Evolutionary conservation across 306 rosid genomes (phyloP).

Genomic region (Albizia julibrissin): DNA sequence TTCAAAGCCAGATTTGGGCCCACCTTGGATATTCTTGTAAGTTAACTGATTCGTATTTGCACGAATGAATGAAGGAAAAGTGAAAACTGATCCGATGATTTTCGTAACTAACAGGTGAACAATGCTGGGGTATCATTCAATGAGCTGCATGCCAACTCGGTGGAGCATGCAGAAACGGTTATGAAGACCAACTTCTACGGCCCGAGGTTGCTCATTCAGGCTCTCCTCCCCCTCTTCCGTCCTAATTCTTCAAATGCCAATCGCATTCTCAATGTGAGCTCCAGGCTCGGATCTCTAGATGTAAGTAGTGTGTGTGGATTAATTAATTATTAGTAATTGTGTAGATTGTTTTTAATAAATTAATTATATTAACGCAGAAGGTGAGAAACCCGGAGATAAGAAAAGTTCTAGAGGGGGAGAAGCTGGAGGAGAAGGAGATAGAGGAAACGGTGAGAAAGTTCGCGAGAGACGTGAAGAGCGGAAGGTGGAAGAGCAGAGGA

Average conservation of each 20-base stretch:
- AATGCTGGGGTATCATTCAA: conserved; percentile 85
- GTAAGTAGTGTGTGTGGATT: conserved; percentile 34
- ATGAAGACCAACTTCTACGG: conserved; percentile 76
- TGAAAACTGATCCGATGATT: neutral
- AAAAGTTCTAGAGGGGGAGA: conserved; percentile 36
- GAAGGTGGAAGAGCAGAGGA: conserved; percentile 67
- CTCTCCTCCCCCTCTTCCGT: conserved; percentile 70
- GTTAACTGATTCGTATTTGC: neutral
- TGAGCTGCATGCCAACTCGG: conserved; percentile 61
- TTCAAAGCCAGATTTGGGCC: conserved; percentile 53
- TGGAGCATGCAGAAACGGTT: conserved; percentile 67
- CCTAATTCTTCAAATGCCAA: conserved; percentile 42
- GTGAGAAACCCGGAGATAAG: conserved; percentile 50
- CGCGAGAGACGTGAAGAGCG: conserved; percentile 53
- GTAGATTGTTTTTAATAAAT: neutral
- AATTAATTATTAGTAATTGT: neutral
- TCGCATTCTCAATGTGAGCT: conserved; percentile 78
- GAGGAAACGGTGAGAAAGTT: conserved; percentile 51
- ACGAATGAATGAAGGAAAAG: neutral
- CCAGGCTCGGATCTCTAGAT: conserved; percentile 80
- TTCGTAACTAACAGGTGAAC: conserved; percentile 55
- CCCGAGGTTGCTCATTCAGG: conserved; percentile 59
- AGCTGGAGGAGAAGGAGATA: conserved; percentile 51
- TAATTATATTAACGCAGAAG: conserved; percentile 43
- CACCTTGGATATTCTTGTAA: conserved; percentile 73